Conservation (phyloP, 2,329 filamentous ascomycete genomes). For the Colletotrichum chlorophyti region DNA sequence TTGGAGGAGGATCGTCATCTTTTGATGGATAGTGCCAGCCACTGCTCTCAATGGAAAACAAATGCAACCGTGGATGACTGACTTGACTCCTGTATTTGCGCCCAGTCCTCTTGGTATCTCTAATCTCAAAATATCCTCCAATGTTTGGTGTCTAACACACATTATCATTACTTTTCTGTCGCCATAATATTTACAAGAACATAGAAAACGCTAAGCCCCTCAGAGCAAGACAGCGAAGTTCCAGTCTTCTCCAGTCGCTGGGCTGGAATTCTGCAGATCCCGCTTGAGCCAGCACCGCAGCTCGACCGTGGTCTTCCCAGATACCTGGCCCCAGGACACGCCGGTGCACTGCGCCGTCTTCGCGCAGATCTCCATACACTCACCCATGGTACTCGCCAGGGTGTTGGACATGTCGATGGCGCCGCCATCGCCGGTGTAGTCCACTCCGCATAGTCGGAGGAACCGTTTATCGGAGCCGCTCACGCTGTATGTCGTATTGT, state of each 20-base stretch:
- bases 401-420: conserved; percentile 44
- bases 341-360: conserved; percentile 46
- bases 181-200: not conserved
- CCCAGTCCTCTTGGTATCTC: not conserved
- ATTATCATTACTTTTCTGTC: not conserved
- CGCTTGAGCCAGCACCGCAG: conserved; percentile 54
- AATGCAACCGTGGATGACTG: too few species aligned
- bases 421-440: conserved; percentile 46
- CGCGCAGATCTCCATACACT: conserved; percentile 53
- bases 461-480: conserved; percentile 48
- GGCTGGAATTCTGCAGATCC: conserved; percentile 39
- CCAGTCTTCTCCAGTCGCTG: conserved; percentile 45
- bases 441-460: conserved; percentile 52
- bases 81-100: not conserved
- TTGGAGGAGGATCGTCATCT: too few species aligned
- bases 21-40: too few species aligned
- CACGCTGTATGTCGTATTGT: conserved; percentile 51
- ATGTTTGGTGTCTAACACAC: not conserved
- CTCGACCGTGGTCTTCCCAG: conserved; percentile 37
- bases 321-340: conserved; percentile 54
- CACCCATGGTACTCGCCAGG: conserved; percentile 46
- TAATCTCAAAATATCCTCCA: not conserved
- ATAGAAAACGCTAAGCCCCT: not conserved
- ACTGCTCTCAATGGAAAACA: too few species aligned
- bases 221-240: conserved; percentile 48